These are phyloP conservation scores for Dryas octopetala DNA, from an alignment of 306 rosid species.

Conservation along the genomic window DNA sequence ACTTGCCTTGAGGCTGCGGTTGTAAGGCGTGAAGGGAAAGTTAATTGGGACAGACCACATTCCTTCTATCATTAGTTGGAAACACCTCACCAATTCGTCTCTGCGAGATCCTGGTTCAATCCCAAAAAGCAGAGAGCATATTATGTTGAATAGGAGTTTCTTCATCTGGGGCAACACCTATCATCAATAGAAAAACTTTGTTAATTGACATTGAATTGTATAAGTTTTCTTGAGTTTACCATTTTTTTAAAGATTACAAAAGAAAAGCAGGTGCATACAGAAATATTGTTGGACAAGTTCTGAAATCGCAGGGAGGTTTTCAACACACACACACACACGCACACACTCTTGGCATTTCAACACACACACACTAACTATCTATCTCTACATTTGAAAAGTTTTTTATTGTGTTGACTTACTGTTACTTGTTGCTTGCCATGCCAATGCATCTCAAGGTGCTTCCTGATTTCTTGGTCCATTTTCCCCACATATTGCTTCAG, in stretches of 20 bases:
- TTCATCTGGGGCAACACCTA: constrained; percentile 76
- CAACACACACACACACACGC: no score
- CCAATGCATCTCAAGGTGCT: constrained; percentile 66
- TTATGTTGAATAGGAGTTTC: constrained; percentile 69
- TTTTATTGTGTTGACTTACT: constrained; percentile 25
- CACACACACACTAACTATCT: no score
- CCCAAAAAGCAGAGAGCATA: constrained; percentile 60
- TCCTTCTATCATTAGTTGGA: constrained; percentile 51
- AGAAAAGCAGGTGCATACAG: no score
- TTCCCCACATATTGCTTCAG: constrained; percentile 56
- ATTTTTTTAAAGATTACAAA: no score
- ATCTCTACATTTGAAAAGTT: not conserved
- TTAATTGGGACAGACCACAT: constrained; percentile 66
- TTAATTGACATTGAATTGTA: no score
- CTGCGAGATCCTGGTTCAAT: constrained; percentile 57
- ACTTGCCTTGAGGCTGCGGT: constrained; percentile 58
- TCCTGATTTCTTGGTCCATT: constrained; percentile 57
- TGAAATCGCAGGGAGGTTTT: no score
- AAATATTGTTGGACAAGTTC: no score
- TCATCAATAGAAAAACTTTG: not conserved
- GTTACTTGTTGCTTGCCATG: constrained; percentile 48
- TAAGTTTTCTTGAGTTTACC: no score
- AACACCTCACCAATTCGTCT: constrained; percentile 38
- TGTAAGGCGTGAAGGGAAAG: constrained; percentile 66
- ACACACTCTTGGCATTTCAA: no score